Percentiles rank a stretch among this genome's conserved stretches.
These are phyloP conservation scores for Deinandra increscens DNA, from an alignment of 129 eudicot species.

Conservation along the genomic window DNA sequence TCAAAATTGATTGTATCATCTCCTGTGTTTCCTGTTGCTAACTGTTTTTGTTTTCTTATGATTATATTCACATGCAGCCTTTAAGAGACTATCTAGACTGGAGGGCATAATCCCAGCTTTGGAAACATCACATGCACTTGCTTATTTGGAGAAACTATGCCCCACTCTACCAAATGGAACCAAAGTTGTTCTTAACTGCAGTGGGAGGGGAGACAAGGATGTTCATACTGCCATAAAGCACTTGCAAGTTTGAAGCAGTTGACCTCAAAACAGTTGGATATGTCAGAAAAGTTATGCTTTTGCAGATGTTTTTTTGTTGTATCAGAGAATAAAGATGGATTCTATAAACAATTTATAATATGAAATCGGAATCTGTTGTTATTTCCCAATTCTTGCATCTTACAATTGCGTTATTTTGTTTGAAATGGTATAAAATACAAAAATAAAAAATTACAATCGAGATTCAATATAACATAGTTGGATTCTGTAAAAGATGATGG, in stretches of 20 bases:
- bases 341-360: background rate
- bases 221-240: constrained; percentile 81
- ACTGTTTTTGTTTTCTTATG: background rate
- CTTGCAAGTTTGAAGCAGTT: constrained; percentile 46
- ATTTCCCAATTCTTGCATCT: background rate
- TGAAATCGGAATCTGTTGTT: background rate
- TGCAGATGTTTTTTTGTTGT: constrained; percentile 9
- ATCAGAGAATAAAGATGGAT: constrained; percentile 8
- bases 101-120: constrained; percentile 94
- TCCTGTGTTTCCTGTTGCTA: background rate
- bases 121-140: constrained; percentile 92
- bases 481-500: constrained; percentile 27
- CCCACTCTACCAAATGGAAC: constrained; percentile 78
- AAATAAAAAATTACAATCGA: too few relatives aligned
- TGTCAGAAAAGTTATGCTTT: background rate
- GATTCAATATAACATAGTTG: background rate
- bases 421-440: too few relatives aligned
- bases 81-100: constrained; percentile 68
- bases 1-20: background rate
- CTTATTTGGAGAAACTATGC: constrained; percentile 75
- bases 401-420: constrained; percentile 11
- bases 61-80: constrained; percentile 47
- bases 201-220: constrained; percentile 96
- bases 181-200: constrained; percentile 79
- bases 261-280: constrained; percentile 7